These are phyloP conservation scores for Fusarium nygamai DNA, from an alignment of 2,329 filamentous ascomycete species.

Conservation along the genomic window DNA sequence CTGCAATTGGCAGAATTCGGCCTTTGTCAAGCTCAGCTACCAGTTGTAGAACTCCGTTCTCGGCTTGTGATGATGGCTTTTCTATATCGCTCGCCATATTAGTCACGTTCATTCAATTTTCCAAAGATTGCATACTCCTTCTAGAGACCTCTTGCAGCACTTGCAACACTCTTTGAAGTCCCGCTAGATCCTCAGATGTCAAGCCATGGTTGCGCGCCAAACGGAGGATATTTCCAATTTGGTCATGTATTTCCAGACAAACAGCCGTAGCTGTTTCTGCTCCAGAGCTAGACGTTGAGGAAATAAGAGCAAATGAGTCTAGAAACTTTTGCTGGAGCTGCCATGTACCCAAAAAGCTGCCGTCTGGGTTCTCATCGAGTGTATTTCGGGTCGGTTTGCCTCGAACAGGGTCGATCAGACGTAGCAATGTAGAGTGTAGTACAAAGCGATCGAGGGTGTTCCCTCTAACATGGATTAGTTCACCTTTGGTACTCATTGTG, in stretches of 20 bases:
- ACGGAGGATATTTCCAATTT: constrained; percentile 6
- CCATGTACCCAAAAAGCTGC: background rate
- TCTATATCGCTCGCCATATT: background rate
- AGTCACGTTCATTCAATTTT: background rate
- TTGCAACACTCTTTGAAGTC: background rate
- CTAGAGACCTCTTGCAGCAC: constrained; percentile 2
- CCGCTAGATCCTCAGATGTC: background rate
- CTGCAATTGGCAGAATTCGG: background rate
- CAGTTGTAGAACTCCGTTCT: constrained; percentile 2
- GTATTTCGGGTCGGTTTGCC: constrained; percentile 3
- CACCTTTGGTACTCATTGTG: background rate
- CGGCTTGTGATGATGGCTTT: constrained; percentile 6
- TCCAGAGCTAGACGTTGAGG: constrained; percentile 36
- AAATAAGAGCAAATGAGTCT: constrained; percentile 48
- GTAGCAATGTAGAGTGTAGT: background rate
- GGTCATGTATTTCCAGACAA: constrained; percentile 40
- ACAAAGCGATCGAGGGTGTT: constrained; percentile 3
- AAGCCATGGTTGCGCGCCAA: constrained; percentile 44
- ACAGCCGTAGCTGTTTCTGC: constrained; percentile 45
- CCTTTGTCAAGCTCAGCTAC: background rate
- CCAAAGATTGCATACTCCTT: background rate
- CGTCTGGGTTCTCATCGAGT: constrained; percentile 2
- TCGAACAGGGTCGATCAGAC: constrained; percentile 14
- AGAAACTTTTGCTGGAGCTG: constrained; percentile 45
- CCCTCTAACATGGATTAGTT: background rate